Conservation (phyloP, 1,284 basidiomycete genomes). For the Pisolithus thermaeus region DNA sequence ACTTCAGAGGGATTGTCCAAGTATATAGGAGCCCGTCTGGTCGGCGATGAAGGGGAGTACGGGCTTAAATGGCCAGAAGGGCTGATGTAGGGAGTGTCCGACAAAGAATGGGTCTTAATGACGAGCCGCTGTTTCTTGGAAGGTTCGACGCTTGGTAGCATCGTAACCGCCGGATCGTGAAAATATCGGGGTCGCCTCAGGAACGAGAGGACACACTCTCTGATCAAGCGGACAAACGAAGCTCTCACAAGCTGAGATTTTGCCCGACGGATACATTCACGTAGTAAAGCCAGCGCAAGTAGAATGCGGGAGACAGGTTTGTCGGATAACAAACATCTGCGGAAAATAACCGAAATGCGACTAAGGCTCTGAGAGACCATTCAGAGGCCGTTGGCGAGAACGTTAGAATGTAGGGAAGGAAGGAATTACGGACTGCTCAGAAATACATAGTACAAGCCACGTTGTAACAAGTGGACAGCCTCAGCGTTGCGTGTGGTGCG, state of each 20-base stretch:
- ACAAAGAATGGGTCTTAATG: slow-evolving; percentile 4
- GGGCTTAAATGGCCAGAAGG: slow-evolving; percentile 6
- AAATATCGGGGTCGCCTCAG: neutral
- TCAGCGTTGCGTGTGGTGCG: neutral
- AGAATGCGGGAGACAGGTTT: slow-evolving; percentile 2
- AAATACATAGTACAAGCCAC: slow-evolving; percentile 1
- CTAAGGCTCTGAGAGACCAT: slow-evolving; percentile 3
- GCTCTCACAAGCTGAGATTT: neutral
- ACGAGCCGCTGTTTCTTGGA: slow-evolving; percentile 1
- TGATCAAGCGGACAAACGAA: neutral
- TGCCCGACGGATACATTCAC: neutral
- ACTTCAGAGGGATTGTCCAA: slow-evolving; percentile 2
- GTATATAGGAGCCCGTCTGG: neutral
- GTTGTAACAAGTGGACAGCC: slow-evolving; percentile 6
- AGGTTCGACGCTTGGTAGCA: slow-evolving; percentile 1
- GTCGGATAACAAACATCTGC: neutral
- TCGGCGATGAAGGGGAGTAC: slow-evolving; percentile 4
- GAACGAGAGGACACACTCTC: neutral
- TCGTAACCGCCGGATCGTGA: neutral
- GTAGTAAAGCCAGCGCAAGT: slow-evolving; percentile 3
- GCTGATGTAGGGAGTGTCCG: slow-evolving; percentile 8
- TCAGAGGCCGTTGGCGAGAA: neutral
- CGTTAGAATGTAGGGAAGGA: neutral
- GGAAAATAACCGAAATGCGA: neutral
- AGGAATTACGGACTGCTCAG: neutral